Conservation (phyloP, 2,329 filamentous ascomycete genomes). For the Lasiodiplodia gonubiensis region DNA sequence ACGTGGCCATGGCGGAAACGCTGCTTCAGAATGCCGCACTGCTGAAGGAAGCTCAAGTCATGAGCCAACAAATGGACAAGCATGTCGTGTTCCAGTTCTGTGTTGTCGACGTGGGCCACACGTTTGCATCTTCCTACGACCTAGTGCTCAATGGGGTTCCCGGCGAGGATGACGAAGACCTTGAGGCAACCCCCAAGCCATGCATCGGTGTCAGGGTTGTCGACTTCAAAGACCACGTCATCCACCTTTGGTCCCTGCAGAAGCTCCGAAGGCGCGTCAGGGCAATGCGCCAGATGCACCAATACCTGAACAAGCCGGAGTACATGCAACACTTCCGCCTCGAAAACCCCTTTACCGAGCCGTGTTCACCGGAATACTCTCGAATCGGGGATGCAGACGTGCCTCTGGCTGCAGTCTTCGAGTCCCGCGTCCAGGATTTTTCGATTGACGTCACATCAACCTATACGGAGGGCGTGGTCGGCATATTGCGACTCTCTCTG, state of each 20-base stretch:
- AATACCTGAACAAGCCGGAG: conserved; percentile 94
- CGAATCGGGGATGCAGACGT: conserved; percentile 92
- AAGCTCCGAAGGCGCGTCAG: conserved; percentile 87
- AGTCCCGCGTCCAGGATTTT: conserved; percentile 93
- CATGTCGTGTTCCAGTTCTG: conserved; percentile 94
- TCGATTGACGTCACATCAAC: conserved; percentile 88
- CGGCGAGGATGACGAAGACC: conserved; percentile 80
- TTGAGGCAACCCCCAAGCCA: conserved; percentile 83
- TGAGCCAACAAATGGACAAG: conserved; percentile 96
- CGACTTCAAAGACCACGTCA: conserved; percentile 84
- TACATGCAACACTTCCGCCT: conserved; percentile 91
- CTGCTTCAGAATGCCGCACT: conserved; percentile 86
- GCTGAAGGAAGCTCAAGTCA: conserved; percentile 94
- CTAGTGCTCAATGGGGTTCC: conserved; percentile 91
- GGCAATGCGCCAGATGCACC: conserved; percentile 95
- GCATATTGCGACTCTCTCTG: conserved; percentile 86
- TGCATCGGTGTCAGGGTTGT: conserved; percentile 90
- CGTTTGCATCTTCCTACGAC: conserved; percentile 91
- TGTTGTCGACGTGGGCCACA: conserved; percentile 86
- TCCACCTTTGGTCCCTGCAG: conserved; percentile 92
- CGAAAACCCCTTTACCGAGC: conserved; percentile 90
- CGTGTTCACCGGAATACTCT: conserved; percentile 90
- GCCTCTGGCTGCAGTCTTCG: conserved; percentile 89
- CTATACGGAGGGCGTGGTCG: conserved; percentile 88
- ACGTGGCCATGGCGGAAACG: conserved; percentile 91